phyloP scores from a whole-genome alignment of 441 rosid species.

The Euphorbia corollata region DNA sequence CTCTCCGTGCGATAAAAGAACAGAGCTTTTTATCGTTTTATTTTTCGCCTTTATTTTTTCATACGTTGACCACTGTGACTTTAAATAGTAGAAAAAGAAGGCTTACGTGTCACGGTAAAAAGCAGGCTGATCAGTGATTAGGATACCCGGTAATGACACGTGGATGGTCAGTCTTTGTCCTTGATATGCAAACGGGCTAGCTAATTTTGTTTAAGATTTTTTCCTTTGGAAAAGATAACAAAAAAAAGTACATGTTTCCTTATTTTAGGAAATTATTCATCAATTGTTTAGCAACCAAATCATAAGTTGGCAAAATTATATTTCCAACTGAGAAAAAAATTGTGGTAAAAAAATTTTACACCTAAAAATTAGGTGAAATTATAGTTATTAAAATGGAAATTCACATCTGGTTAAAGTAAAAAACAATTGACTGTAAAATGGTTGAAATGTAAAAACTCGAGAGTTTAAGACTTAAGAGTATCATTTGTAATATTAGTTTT shows the following conservation, averaged over 20 bases:
- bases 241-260: not conserved
- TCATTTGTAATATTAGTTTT: too few relatives aligned
- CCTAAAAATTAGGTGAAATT: not conserved
- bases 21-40: not conserved
- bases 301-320: not conserved
- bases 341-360: not conserved
- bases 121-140: not conserved
- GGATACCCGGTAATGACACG: slow-evolving; percentile 2
- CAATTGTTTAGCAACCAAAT: not conserved
- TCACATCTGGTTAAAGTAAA: too few relatives aligned
- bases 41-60: not conserved
- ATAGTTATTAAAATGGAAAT: too few relatives aligned
- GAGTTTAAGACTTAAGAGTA: too few relatives aligned
- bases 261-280: not conserved
- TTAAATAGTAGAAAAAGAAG: not conserved
- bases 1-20: not conserved
- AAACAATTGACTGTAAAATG: too few relatives aligned
- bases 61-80: slow-evolving; percentile 13
- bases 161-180: not conserved
- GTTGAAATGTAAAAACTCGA: too few relatives aligned
- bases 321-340: not conserved
- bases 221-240: not conserved
- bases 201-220: not conserved
- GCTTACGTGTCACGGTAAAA: not conserved
- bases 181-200: not conserved